Evolutionary conservation across 352 stramenopile species (phyloP).

Genomic region (Phytophthora tubulina): DNA sequence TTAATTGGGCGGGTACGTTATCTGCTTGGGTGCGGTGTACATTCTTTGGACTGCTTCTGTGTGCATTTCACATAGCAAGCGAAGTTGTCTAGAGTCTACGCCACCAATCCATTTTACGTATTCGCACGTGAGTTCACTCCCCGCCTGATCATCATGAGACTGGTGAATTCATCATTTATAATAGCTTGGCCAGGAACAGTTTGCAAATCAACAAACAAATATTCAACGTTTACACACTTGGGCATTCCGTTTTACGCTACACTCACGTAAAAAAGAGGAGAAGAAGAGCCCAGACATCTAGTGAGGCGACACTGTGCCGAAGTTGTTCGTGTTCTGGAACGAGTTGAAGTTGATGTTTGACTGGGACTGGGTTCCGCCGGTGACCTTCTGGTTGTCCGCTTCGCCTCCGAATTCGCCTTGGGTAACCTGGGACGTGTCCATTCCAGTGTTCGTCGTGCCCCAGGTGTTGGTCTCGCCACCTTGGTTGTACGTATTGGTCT

Average conservation of each 20-base stretch:
- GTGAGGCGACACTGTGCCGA: slow-evolving; percentile 12
- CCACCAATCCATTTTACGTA: no score
- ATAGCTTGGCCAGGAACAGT: neutral
- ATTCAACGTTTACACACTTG: slow-evolving; percentile 9
- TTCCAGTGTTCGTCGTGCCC: neutral
- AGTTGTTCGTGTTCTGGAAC: slow-evolving; percentile 9
- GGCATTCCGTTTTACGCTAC: slow-evolving; percentile 12
- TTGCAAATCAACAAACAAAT: neutral
- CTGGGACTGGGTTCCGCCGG: neutral
- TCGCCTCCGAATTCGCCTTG: slow-evolving; percentile 10
- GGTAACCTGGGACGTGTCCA: slow-evolving; percentile 8
- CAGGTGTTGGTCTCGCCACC: slow-evolving; percentile 2
- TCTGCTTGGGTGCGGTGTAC: no score
- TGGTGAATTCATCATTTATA: neutral
- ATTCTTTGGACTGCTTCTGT: no score
- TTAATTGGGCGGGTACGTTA: no score
- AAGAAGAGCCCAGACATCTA: neutral
- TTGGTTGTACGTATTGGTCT: slow-evolving; percentile 1
- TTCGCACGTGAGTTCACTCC: no score
- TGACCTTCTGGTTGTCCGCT: slow-evolving; percentile 8
- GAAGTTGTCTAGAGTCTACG: no score
- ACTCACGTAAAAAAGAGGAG: slow-evolving; percentile 16
- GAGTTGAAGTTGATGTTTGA: slow-evolving; percentile 26
- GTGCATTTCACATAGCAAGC: no score
- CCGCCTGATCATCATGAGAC: no score